Percentiles rank a stretch among this genome's conserved stretches.
Conservation (phyloP, 176 grass and related monocot genomes). For the Cocos nucifera region DNA sequence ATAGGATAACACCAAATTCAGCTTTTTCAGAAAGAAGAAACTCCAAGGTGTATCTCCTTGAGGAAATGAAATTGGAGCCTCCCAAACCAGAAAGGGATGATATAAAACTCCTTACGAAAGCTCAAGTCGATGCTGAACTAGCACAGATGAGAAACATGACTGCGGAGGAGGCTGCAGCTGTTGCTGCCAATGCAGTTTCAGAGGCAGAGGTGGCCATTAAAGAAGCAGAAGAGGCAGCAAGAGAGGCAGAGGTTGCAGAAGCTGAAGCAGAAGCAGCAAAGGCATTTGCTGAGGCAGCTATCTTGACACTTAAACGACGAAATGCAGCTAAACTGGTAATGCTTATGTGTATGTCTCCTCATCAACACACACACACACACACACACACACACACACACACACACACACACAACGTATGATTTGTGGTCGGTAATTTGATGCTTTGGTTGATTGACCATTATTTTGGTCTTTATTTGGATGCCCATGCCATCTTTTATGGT, state of each 20-base stretch:
- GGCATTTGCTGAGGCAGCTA: conserved; percentile 60
- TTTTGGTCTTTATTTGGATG: no score
- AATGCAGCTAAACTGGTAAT: conserved; percentile 42
- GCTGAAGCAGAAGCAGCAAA: conserved; percentile 53
- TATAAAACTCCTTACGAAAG: conserved; percentile 33
- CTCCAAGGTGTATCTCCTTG: conserved; percentile 22
- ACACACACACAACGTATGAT: not conserved
- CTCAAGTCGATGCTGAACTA: conserved; percentile 52
- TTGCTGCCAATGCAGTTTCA: conserved; percentile 74
- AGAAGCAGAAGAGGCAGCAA: conserved; percentile 72
- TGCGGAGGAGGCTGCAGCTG: conserved; percentile 58
- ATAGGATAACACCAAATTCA: conserved; percentile 56
- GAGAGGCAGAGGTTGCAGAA: conserved; percentile 65
- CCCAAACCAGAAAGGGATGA: conserved; percentile 10
- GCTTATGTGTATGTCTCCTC: not conserved
- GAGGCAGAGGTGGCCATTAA: conserved; percentile 68
- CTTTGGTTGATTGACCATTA: not conserved
- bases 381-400: no score
- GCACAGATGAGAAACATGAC: conserved; percentile 45
- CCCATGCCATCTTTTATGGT: no score
- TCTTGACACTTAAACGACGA: conserved; percentile 47
- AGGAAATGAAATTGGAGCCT: conserved; percentile 21
- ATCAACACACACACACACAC: no score
- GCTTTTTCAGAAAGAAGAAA: conserved; percentile 30
- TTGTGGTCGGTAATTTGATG: no score